phyloP scores from a whole-genome alignment of 177 flowering plant genomes.

The Vitis hybrid region DNA sequence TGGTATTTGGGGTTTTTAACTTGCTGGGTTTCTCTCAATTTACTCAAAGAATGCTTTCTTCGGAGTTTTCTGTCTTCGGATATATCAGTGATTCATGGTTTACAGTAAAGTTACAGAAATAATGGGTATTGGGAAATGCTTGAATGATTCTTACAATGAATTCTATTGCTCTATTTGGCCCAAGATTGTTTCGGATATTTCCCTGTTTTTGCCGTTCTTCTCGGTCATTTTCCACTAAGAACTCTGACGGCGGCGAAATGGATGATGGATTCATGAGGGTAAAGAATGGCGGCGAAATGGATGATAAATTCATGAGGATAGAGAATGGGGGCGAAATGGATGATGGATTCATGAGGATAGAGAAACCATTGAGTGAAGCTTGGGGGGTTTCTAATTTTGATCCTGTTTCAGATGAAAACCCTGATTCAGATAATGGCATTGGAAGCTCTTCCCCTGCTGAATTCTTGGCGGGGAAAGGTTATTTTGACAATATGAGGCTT shows the following conservation, averaged over 20 bases:
- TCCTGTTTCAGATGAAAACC: constrained; percentile 9
- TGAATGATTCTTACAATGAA: constrained; percentile 30
- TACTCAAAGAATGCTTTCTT: not conserved
- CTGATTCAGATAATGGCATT: not conserved
- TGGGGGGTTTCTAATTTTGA: constrained; percentile 24
- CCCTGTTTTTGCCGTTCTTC: constrained; percentile 16
- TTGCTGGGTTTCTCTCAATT: constrained; percentile 24
- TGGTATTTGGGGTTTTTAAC: not conserved
- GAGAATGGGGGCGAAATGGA: not conserved
- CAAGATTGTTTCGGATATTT: constrained; percentile 17
- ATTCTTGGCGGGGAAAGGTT: constrained; percentile 24
- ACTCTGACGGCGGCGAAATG: constrained; percentile 15
- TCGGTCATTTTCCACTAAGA: constrained; percentile 21
- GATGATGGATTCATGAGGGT: constrained; percentile 21
- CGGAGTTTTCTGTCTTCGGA: not conserved
- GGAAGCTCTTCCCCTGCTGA: not conserved
- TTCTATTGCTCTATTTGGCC: constrained; percentile 26
- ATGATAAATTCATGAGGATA: constrained; percentile 5
- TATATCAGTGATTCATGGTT: not conserved
- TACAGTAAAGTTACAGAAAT: constrained; percentile 13
- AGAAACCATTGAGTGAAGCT: constrained; percentile 33
- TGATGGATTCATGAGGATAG: constrained; percentile 18
- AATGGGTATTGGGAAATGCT: constrained; percentile 25
- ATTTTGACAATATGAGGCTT: constrained; percentile 27
- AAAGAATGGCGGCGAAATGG: not conserved